Percentiles rank a stretch among this genome's conserved stretches.
These are phyloP conservation scores for Cryphonectria nitschkei DNA, from an alignment of 2,329 filamentous ascomycete genomes.

Conservation along the genomic window DNA sequence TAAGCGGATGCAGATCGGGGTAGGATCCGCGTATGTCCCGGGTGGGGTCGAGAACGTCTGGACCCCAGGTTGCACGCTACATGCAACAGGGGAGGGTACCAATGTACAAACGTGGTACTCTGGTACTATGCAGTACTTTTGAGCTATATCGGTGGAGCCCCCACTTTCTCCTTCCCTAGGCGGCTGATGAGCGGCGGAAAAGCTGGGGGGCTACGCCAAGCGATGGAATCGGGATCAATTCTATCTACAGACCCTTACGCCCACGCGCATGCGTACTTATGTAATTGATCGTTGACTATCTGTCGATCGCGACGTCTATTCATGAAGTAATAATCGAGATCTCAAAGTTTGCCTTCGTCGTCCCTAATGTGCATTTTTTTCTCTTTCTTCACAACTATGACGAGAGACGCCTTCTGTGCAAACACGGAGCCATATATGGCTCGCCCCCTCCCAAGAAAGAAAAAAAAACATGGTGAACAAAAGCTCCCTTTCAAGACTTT, in stretches of 20 bases:
- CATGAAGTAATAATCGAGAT: not conserved
- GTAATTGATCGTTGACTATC: not conserved
- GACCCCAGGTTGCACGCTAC: not conserved
- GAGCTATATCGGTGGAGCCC: not conserved
- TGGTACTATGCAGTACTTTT: not conserved
- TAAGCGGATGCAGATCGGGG: constrained; percentile 10
- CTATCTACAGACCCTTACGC: not conserved
- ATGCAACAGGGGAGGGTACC: not conserved
- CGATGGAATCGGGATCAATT: too few relatives aligned
- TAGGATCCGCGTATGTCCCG: constrained; percentile 4
- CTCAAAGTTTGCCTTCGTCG: not conserved
- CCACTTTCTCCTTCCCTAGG: not conserved
- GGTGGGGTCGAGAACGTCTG: constrained; percentile 4
- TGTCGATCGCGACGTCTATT: not conserved
- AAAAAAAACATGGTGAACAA: not conserved
- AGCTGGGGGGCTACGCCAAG: not conserved
- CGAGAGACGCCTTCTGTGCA: not conserved
- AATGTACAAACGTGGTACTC: not conserved
- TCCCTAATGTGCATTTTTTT: not conserved
- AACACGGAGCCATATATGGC: not conserved
- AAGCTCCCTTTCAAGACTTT: too few relatives aligned
- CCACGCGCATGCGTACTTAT: not conserved
- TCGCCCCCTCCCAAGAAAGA: not conserved
- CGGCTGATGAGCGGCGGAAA: not conserved
- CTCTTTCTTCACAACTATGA: not conserved